phyloP scores from a whole-genome alignment of 768 basidiomycete genomes.

The Lentinula edodes region DNA sequence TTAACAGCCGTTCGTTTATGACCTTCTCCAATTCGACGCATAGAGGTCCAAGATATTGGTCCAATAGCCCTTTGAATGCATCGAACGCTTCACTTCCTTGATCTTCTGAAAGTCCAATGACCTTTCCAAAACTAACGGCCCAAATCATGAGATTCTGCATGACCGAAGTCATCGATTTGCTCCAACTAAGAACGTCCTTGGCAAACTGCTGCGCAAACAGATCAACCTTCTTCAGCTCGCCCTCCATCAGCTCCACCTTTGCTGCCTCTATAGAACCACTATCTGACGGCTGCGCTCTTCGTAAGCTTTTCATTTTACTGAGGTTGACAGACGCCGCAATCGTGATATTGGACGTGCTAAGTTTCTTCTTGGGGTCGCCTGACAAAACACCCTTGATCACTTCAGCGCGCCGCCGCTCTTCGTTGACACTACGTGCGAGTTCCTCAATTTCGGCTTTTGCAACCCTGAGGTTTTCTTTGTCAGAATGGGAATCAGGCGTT shows the following conservation, averaged over 20 bases:
- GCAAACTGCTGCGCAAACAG: slow-evolving; percentile 58
- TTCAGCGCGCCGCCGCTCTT: slow-evolving; percentile 69
- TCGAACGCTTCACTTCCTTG: slow-evolving; percentile 58
- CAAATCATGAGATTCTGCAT: slow-evolving; percentile 51
- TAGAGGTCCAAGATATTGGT: slow-evolving; percentile 46
- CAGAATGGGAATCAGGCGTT: slow-evolving; percentile 63
- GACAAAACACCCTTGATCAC: slow-evolving; percentile 72
- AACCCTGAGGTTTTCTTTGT: slow-evolving; percentile 49
- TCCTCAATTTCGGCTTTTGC: slow-evolving; percentile 63
- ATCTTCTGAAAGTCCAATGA: slow-evolving; percentile 53
- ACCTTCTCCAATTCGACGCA: slow-evolving; percentile 46
- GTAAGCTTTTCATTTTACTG: slow-evolving; percentile 53
- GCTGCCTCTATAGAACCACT: slow-evolving; percentile 22
- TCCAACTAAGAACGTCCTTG: slow-evolving; percentile 61
- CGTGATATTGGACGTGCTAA: slow-evolving; percentile 33
- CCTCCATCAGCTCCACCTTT: slow-evolving; percentile 49
- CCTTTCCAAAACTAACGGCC: slow-evolving; percentile 61
- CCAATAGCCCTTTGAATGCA: slow-evolving; percentile 58
- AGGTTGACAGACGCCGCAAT: slow-evolving; percentile 54
- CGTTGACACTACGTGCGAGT: slow-evolving; percentile 73
- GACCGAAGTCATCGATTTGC: slow-evolving; percentile 41
- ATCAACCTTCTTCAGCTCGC: slow-evolving; percentile 51
- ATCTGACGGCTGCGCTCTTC: neutral
- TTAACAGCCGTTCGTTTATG: slow-evolving; percentile 50
- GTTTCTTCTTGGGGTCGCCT: slow-evolving; percentile 28